Percentiles rank a stretch among this genome's conserved stretches.
phyloP scores from a whole-genome alignment of 306 rosid species.

The Cucurbita maxima region DNA sequence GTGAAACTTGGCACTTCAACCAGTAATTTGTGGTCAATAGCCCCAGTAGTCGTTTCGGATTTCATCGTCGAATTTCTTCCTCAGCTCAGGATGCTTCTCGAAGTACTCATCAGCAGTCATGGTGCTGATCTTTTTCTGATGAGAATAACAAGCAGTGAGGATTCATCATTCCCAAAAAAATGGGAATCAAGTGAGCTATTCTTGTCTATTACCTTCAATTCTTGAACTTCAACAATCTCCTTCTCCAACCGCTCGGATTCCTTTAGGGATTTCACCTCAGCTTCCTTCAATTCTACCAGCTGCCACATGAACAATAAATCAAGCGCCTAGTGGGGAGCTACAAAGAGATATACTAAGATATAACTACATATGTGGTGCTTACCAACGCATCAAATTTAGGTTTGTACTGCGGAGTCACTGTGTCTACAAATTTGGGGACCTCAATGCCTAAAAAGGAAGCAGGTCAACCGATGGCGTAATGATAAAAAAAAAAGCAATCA shows the following conservation, averaged over 20 bases:
- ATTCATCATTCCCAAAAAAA: neutral
- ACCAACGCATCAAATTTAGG: conserved; percentile 76
- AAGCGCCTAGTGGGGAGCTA: neutral
- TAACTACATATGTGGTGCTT: conserved; percentile 10
- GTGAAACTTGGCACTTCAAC: neutral
- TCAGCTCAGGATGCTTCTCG: conserved; percentile 79
- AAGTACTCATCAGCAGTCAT: conserved; percentile 97
- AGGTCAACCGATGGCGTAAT: neutral
- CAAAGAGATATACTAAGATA: neutral
- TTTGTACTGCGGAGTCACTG: conserved; percentile 80
- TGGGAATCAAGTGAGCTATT: neutral
- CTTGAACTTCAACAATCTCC: conserved; percentile 72
- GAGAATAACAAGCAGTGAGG: conserved; percentile 12
- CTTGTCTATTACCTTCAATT: conserved; percentile 50
- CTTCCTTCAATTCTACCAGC: conserved; percentile 88
- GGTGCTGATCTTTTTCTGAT: conserved; percentile 69
- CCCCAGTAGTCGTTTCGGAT: conserved; percentile 91
- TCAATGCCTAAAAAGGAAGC: conserved; percentile 43
- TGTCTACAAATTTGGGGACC: conserved; percentile 90
- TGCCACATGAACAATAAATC: conserved; percentile 17
- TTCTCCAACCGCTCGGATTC: conserved; percentile 91
- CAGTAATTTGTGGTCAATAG: conserved; percentile 23
- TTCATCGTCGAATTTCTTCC: conserved; percentile 85
- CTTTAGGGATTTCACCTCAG: conserved; percentile 63
- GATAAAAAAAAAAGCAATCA: neutral